Evolutionary conservation across 805 yeast genomes (phyloP), one percentile per base, ranked within the genome.

Genomic region (Yueomyces sp.): DNA sequence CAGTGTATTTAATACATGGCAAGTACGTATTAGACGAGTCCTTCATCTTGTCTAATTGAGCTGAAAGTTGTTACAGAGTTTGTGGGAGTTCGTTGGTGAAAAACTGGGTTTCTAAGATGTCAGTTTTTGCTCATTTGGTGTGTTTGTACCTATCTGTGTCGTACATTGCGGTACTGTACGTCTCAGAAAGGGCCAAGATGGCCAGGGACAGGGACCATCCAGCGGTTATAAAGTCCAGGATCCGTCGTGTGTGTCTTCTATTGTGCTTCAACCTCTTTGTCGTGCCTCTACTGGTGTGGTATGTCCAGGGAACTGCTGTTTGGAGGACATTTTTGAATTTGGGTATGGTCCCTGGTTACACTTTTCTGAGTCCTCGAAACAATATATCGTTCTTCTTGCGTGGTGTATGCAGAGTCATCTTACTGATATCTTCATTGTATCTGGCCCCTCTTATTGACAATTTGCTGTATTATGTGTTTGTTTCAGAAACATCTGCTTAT

Each of bases 201-300:
- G 44, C 49, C 9, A 47, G 48, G 3, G 54, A 55, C 9, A 47
- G 64, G 43, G 63, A 60, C 49, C 60, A 60, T 42, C 63, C 63
- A 4, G 39, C 49, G 39, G 54, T 48, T 8, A 46, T 51, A 29
- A 40, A 19, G 26, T 32, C 26, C 9, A 34, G 49, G 30, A 50
- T 60, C 49, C 42, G 42, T 12, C 50, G 51, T 4, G 47, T 60
- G 4, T 32, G 39, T 8, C 11, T 40, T 11, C 38, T 57, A 2
- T 43, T 47, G 30, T 4, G 45, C 4, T 9, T 53, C 11, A 57
- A 60, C 42, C 12, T 55, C 27, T 9, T 53, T 5, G 5, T 52
- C 6, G 47, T 60, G 2, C 58, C 62, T 5, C 45, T 45, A 33
- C 12, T 53, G 4, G 44, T 40, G 3, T 27, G 38, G 28, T 29